Evolutionary conservation across 106 monocot genomes (phyloP), one percentile per base, ranked within the genome.

Genomic region (Allium fistulosum): DNA sequence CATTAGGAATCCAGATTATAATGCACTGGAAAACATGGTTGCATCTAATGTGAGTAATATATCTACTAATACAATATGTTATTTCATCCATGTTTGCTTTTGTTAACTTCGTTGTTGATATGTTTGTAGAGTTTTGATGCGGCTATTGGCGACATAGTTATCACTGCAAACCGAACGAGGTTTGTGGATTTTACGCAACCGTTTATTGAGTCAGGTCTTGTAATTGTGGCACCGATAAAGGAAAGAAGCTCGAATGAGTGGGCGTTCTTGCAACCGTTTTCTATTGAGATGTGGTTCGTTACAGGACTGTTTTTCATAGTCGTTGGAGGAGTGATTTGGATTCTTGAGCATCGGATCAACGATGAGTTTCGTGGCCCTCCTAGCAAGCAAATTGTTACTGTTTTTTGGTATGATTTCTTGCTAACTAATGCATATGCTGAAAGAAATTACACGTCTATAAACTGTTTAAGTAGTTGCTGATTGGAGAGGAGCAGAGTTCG

Each of bases 201-300:
- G 46, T 94, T 67, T 69, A 61, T 76, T n/a, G 87, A 80, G 55
- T 87, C 94, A 8, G 94, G 94, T 59, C 84, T 94, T 67, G 90
- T 90, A 7, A 66, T 94, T 48, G 12, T 90, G 61, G 80, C 82
- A 17, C 64, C 82, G 10, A 62, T 83, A 7, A 79, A 82, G 71
- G 79, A 67, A 57, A 70, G 45, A 2, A 67, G 69, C 53, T 84
- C 87, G 22, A 71, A 71, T 58, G 66, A 69, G 69, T 94, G 84
- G 84, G 87, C 94, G 61, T 94, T 94, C 72, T 74, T 94, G 72
- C 87, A 84, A 65, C 94, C 94, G 67, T 94, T 94, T 70, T 80
- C 87, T 10, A 28, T 82, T n/a, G 58, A 63, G 48, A 84, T 94
- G 94, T 94, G 90, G 90, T 70, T 49, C 70, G 70, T 85, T 13